Evolutionary conservation across 345 rosid species (phyloP).

Genomic region (Gynandropsis gynandra): DNA sequence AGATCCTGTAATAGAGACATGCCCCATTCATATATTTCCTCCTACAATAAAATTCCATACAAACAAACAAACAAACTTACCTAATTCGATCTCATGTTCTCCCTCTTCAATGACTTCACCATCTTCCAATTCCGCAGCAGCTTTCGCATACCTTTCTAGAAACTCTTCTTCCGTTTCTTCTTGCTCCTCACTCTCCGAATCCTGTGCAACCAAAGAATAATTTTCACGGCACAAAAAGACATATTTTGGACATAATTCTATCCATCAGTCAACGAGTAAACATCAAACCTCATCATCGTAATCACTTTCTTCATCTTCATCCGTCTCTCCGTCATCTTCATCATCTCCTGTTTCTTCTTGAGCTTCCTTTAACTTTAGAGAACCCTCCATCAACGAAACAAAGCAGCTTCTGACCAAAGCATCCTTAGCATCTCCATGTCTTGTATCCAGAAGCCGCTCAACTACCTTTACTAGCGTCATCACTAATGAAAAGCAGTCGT

Average conservation of each 20-base stretch:
- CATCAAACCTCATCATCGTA: constrained; percentile 51
- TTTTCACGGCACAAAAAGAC: no score
- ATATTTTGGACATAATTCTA: not conserved
- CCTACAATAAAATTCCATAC: not conserved
- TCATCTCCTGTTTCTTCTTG: constrained; percentile 52
- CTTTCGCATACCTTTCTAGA: constrained; percentile 75
- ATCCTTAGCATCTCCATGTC: constrained; percentile 28
- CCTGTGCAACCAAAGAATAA: constrained; percentile 34
- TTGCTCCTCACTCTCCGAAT: constrained; percentile 63
- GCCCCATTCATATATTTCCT: not conserved
- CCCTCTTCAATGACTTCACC: constrained; percentile 48
- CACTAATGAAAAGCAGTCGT: constrained; percentile 34
- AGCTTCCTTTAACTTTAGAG: constrained; percentile 42
- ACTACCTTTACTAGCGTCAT: constrained; percentile 53
- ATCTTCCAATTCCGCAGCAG: constrained; percentile 55
- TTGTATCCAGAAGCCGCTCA: constrained; percentile 46
- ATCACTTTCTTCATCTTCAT: constrained; percentile 35
- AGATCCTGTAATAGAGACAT: constrained; percentile 32
- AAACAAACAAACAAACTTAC: constrained; percentile 31
- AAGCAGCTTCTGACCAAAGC: constrained; percentile 45
- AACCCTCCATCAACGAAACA: constrained; percentile 53
- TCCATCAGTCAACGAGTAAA: constrained; percentile 10
- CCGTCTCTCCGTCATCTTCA: constrained; percentile 42
- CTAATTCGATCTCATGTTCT: constrained; percentile 57
- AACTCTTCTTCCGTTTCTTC: constrained; percentile 87